Base-by-base conservation (phyloP, 805 yeast species). In the Phaffomyces opuntiae region DNA sequence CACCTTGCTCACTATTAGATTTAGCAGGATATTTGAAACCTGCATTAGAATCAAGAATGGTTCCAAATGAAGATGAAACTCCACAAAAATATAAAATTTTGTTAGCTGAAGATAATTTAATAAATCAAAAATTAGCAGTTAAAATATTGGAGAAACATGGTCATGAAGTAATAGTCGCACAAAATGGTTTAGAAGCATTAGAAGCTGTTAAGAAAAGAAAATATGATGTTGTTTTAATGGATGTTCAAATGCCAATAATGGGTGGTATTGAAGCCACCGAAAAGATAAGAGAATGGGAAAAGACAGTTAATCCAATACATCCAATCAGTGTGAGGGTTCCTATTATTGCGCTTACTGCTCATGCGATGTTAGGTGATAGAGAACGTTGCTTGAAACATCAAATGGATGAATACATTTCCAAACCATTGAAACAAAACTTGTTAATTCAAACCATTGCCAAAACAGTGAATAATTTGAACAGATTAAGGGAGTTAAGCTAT, bases 231-330 rank as follows among this genome's bases (percentile, higher is more conserved):
- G 84, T 87, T 17, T 74, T 87, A 53, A 87, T 87, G 96, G 96
- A 87, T 67, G 95, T 87, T 39, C 96, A 87, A 63, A 87, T 87
- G 96, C 96, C 96, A 9, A 87, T 86, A 14, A 88, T 87, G 93
- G 95, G 96, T 27, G 96, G 96, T 0, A 87, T 87, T 62, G 96
- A 87, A 59, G 95, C 96, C 3, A 87, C 96, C 1, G 87, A 83
- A 40, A 79, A 80, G 63, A 87, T 87, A 44, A 72, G 96, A 54
- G 88, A 84, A 59, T 87, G 95, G 95, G 96, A 87, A 65, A 79
- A 76, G 68, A 83, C 82, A 64, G 74, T 80, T 19, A 81, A 82
- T 51, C 88, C 90, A 38, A 77, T 79, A 21, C 83, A 80, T 60
- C 75, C 82, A 9, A 74, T 81, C 43, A 74, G 85, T 31, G 80